Base-by-base conservation (phyloP, 2,329 filamentous ascomycete genomes). In the Amesomyces nigricolor region DNA sequence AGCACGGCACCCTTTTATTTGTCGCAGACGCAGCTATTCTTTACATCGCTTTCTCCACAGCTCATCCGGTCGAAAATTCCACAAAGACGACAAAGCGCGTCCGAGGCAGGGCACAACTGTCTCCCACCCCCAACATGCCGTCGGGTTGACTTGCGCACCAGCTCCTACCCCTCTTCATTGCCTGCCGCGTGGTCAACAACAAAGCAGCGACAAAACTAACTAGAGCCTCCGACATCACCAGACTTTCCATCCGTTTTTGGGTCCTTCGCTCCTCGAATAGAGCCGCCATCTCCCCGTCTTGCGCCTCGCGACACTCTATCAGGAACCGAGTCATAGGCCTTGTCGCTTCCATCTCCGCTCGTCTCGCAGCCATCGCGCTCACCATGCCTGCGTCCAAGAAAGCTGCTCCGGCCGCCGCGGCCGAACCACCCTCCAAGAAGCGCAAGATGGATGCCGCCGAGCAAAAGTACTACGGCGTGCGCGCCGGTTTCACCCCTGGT, bases 401-500 rank as follows among this genome's bases (percentile, higher is more conserved):
- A n/a, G 9, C 30, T 26, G 32, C 39, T 9, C 30, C 50, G 13
- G 37, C 47, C 29, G 5, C 26, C 17, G 38, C 51, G 2, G n/a
- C 43, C 14, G 37, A 55, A 29, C 48, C 47, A 1, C n/a, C 54
- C 1, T 52, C 59, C 19, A 61, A 50, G n/a, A 63, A 61, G 48
- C 53, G 61, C 49, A 63, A 61, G 46, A 51, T 59, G 49, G 56
- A 57, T 22, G 30, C 46, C 16, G 13, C 22, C 16, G 57, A 60
- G 51, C 47, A 56, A 38, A 87, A 85, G 63, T 87, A 75, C 66
- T 87, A 87, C 65, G 84, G 80, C 19, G 84, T 87, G 30, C 75
- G 76, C 43, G 74, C 71, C 39, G 83, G 84, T 14, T 73, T 75
- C 58, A 70, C 67, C 11, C 81, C 82, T 0, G 83, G 84, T 7